Evolutionary conservation across 352 stramenopile species (phyloP).

Genomic region (Peronospora destructor): DNA sequence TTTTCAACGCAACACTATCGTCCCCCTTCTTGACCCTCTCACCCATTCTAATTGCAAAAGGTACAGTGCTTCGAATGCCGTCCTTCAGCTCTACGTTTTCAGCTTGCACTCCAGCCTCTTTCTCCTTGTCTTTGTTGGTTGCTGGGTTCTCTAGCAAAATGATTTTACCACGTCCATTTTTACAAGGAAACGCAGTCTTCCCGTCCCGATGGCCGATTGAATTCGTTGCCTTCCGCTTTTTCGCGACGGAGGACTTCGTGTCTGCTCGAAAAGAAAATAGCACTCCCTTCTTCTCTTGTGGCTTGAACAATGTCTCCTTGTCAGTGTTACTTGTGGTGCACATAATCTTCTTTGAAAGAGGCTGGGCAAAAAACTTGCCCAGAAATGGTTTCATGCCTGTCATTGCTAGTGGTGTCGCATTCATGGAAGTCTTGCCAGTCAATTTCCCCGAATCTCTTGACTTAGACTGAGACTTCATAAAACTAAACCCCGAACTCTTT

Average conservation of each 20-base stretch:
- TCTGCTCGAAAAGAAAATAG: constrained; percentile 20
- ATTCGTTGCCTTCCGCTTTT: constrained; percentile 24
- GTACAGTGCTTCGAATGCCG: constrained; percentile 1
- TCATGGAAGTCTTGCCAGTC: neutral
- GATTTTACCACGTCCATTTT: constrained; percentile 4
- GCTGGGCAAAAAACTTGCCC: constrained; percentile 14
- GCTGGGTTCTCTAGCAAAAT: neutral
- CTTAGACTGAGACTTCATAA: constrained; percentile 22
- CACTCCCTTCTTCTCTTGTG: constrained; percentile 6
- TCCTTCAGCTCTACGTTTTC: neutral
- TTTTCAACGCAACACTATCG: constrained; percentile 13
- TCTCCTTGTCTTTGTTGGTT: constrained; percentile 5
- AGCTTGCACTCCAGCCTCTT: neutral
- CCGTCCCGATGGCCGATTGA: constrained; percentile 1
- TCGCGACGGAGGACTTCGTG: constrained; percentile 17
- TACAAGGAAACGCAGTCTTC: constrained; percentile 11
- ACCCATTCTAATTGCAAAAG: constrained; percentile 3
- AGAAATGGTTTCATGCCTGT: constrained; percentile 12
- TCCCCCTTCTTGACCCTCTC: constrained; percentile 3
- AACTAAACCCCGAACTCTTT: constrained; percentile 16
- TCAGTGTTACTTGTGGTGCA: neutral
- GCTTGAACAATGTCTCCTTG: constrained; percentile 9
- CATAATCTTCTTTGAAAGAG: constrained; percentile 8
- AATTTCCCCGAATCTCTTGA: constrained; percentile 2
- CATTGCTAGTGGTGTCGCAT: constrained; percentile 5